Evolutionary conservation across 75 land plant genomes (phyloP), one percentile per base, ranked within the genome.

Genomic region (Pinus taeda): DNA sequence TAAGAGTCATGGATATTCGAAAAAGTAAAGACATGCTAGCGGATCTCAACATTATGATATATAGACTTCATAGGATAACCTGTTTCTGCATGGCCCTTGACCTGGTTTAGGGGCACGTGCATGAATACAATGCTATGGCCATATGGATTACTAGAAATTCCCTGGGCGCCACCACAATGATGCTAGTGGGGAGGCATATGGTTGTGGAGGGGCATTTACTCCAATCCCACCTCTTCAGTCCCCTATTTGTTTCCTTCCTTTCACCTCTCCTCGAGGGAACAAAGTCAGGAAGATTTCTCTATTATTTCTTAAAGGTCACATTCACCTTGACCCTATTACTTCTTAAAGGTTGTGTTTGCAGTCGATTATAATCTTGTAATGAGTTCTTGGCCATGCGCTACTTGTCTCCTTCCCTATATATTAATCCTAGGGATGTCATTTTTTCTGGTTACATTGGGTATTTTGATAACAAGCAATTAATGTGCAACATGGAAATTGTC

Each of bases 111-210:
- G 61, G 82, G 24, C 5, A 79, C 33, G 78, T 81, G 26, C 61
- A 82, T 26, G 37, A 63, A 15, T 77, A 56, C 24, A 82, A 83
- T 1, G 66, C n/a, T 21, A 26, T 70, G 8, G 86, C 80, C 15
- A 71, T 87, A 22, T 85, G 88, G 90, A 64, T 92, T 24, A 78
- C 86, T 45, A 91, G 94, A 42, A 91, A 92, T 67, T 92, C 94
- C 45, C 74, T 89, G 0, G 94, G 94, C 6, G 74, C 94, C 24
- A 85, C 91, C 18, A 80, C 89, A 66, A 91, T 83, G 14, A 64
- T 80, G 75, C 82, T 85, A 0, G 83, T 83, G n/a, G 91, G 90
- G 15, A 80, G 75, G 71, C 70, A 74, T 15, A 79, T 92, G 81
- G 33, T 20, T 1, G 91, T 83, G 7, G 73, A 37, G 4, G 87